Evolutionary conservation across 2,329 filamentous ascomycete species (phyloP).

Genomic region (Didymella lethalis): DNA sequence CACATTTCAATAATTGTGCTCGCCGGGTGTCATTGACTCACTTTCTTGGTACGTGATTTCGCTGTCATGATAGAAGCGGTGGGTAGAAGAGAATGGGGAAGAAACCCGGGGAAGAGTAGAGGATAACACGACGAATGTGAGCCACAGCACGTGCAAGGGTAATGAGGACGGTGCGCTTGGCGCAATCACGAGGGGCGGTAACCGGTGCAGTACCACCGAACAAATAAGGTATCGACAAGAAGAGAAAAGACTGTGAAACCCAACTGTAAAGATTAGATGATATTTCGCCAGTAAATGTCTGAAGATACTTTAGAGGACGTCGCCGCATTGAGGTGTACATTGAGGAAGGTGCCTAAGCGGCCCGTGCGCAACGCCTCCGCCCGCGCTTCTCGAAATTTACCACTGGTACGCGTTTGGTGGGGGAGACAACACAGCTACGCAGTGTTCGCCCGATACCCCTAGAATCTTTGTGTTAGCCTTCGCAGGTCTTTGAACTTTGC

Average conservation of each 20-base stretch:
- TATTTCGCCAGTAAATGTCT: background rate
- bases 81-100: slow-evolving; percentile 8
- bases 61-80: slow-evolving; percentile 37
- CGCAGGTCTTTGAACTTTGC: slow-evolving; percentile 37
- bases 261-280: background rate
- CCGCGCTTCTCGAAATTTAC: slow-evolving; percentile 38
- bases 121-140: background rate
- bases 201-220: background rate
- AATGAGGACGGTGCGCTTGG: slow-evolving; percentile 10
- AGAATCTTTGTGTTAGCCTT: slow-evolving; percentile 12
- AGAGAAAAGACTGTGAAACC: background rate
- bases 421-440: slow-evolving; percentile 37
- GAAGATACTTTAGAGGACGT: background rate
- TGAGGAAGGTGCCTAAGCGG: slow-evolving; percentile 7
- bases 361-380: slow-evolving; percentile 8
- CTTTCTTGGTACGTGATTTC: slow-evolving; percentile 48
- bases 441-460: slow-evolving; percentile 25
- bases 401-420: slow-evolving; percentile 35
- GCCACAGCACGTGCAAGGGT: slow-evolving; percentile 18
- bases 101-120: slow-evolving; percentile 5
- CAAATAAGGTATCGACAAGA: slow-evolving; percentile 1
- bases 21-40: slow-evolving; percentile 30
- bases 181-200: slow-evolving; percentile 13
- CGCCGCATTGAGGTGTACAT: slow-evolving; percentile 4
- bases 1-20: slow-evolving; percentile 12